These are phyloP conservation scores for Fusarium paranaense DNA, from an alignment of 2,329 filamentous ascomycete species.

Conservation along the genomic window DNA sequence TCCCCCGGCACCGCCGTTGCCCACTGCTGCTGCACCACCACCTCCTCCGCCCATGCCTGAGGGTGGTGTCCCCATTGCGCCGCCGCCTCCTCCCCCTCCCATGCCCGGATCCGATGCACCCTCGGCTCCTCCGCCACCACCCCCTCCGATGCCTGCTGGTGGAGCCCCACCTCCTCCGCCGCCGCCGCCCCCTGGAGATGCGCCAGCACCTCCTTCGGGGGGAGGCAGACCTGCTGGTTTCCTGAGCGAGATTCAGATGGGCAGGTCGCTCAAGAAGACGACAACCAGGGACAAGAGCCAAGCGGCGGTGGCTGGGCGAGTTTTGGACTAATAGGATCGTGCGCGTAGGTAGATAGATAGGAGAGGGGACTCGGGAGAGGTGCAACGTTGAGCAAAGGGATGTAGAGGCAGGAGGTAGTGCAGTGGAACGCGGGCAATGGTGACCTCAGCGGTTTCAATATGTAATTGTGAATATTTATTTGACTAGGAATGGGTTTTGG, in stretches of 20 bases:
- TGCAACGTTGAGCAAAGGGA: slow-evolving; percentile 13
- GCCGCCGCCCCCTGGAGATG: slow-evolving; percentile 56
- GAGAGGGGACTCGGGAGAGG: slow-evolving; percentile 9
- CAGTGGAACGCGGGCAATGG: slow-evolving; percentile 27
- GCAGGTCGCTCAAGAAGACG: slow-evolving; percentile 85
- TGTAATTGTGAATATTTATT: slow-evolving; percentile 23
- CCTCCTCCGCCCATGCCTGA: slow-evolving; percentile 45
- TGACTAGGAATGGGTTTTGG: not conserved
- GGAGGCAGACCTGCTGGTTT: slow-evolving; percentile 71
- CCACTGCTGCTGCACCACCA: slow-evolving; percentile 47
- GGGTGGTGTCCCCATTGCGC: slow-evolving; percentile 41
- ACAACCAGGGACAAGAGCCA: slow-evolving; percentile 87
- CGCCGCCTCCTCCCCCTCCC: slow-evolving; percentile 53
- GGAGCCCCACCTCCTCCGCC: slow-evolving; percentile 51
- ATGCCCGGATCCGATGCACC: slow-evolving; percentile 49
- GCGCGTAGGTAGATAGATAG: slow-evolving; percentile 1
- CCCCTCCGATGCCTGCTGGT: slow-evolving; percentile 49
- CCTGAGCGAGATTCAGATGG: slow-evolving; percentile 84
- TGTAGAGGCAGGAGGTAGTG: slow-evolving; percentile 22
- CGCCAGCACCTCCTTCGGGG: slow-evolving; percentile 59
- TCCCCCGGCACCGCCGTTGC: slow-evolving; percentile 49
- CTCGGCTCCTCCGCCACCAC: slow-evolving; percentile 57
- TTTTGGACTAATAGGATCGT: slow-evolving; percentile 63
- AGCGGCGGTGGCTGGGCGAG: slow-evolving; percentile 79
- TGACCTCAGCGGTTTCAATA: slow-evolving; percentile 17